Evolutionary conservation across 169 alveolate species (phyloP).

Genomic region (Theileria orientalis): DNA sequence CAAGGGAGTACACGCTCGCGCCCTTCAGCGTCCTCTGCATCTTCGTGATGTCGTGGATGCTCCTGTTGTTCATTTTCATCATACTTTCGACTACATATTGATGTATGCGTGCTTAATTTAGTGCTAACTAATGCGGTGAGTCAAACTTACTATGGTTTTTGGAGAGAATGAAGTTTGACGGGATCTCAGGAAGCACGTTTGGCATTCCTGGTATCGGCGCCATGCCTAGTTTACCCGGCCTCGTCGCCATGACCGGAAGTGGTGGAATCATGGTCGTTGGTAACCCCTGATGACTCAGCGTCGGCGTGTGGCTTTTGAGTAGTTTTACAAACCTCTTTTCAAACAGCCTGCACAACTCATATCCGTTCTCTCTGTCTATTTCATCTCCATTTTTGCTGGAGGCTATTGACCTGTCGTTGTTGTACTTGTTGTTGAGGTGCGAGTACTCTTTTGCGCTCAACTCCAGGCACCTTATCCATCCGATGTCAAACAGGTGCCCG

Average conservation of each 20-base stretch:
- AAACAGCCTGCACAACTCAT: conserved; percentile 33
- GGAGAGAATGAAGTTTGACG: background rate
- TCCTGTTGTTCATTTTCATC: background rate
- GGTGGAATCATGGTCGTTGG: too few relatives aligned
- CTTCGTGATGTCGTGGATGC: conserved; percentile 5
- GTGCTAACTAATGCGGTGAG: background rate
- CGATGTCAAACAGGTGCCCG: conserved; percentile 69
- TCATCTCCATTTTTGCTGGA: conserved; percentile 73
- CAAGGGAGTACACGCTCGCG: conserved; percentile 20
- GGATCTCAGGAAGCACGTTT: background rate
- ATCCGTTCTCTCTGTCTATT: conserved; percentile 42
- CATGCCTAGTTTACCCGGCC: background rate
- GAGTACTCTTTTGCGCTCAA: conserved; percentile 62
- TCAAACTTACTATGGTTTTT: conserved; percentile 3
- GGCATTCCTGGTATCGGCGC: background rate
- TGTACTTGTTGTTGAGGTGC: conserved; percentile 59
- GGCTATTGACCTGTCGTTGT: conserved; percentile 62
- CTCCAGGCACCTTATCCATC: conserved; percentile 70
- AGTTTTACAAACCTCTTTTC: conserved; percentile 27
- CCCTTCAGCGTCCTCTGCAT: conserved; percentile 8
- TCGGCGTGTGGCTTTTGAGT: background rate
- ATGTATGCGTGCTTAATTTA: background rate
- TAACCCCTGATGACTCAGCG: too few relatives aligned
- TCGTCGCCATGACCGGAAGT: too few relatives aligned
- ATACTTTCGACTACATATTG: background rate